These are phyloP conservation scores for Cavenderia fasciculata DNA, from an alignment of 78 protist genomes.

Conservation along the genomic window DNA sequence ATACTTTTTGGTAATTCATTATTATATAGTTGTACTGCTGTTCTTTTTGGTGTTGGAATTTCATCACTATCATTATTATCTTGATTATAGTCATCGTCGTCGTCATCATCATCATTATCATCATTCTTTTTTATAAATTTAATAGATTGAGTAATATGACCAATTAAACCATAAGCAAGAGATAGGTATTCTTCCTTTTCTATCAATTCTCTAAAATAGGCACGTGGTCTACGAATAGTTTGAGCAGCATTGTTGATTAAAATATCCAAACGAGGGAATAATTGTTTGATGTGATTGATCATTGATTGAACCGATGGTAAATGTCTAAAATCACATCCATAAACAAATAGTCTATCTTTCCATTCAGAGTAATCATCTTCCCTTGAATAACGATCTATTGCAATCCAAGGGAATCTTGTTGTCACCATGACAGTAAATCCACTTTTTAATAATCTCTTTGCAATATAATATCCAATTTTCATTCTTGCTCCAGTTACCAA, in stretches of 20 bases:
- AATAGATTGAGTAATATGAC: too few relatives aligned
- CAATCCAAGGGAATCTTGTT: constrained; percentile 82
- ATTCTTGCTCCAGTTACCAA: constrained; percentile 88
- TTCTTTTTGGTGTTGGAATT: too few relatives aligned
- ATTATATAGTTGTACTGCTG: too few relatives aligned
- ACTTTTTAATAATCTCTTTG: constrained; percentile 1
- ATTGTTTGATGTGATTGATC: background rate
- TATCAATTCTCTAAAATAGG: background rate
- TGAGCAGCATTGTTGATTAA: constrained; percentile 89
- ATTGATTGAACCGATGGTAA: constrained; percentile 49
- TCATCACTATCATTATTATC: too few relatives aligned
- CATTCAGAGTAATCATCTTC: background rate
- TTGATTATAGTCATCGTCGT: too few relatives aligned
- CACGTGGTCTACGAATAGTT: constrained; percentile 79
- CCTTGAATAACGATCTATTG: background rate
- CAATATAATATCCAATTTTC: constrained; percentile 81
- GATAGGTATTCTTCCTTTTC: too few relatives aligned
- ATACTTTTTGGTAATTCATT: too few relatives aligned
- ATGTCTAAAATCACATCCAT: constrained; percentile 79
- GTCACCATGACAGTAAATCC: constrained; percentile 81
- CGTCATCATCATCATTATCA: too few relatives aligned
- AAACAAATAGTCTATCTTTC: constrained; percentile 20
- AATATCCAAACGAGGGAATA: constrained; percentile 71
- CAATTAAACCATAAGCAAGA: too few relatives aligned
- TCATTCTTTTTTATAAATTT: too few relatives aligned